Evolutionary conservation across 164 flowering plant species (phyloP).

Genomic region (Vitis riparia): DNA sequence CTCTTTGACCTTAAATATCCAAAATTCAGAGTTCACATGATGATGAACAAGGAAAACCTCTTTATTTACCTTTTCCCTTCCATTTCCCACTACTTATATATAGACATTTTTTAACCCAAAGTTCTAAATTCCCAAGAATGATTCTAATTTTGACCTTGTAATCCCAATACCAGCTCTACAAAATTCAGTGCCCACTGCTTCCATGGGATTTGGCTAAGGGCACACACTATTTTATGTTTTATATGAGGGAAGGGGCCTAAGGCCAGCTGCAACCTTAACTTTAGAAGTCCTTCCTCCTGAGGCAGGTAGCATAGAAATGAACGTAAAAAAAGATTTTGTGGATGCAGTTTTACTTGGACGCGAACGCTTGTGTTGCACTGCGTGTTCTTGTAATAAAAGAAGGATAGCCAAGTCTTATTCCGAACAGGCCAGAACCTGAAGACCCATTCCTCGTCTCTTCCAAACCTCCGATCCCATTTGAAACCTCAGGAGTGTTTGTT

Average conservation of each 20-base stretch:
- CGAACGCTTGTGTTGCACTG: conserved; percentile 30
- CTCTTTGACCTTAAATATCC: too few relatives aligned
- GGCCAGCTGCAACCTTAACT: too few relatives aligned
- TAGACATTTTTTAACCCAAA: not conserved
- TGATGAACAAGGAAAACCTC: too few relatives aligned
- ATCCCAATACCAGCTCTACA: conserved; percentile 17
- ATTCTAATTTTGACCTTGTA: not conserved
- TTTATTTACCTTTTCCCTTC: too few relatives aligned
- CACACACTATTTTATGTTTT: too few relatives aligned
- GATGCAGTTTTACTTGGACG: conserved; percentile 24
- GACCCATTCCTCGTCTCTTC: conserved; percentile 30
- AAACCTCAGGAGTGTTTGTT: conserved; percentile 20
- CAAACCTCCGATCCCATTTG: conserved; percentile 15
- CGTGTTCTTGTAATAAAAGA: conserved; percentile 43
- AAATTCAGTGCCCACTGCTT: conserved; percentile 14
- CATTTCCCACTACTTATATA: not conserved
- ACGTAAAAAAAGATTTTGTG: not conserved
- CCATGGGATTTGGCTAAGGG: too few relatives aligned
- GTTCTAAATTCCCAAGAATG: not conserved
- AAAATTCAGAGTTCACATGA: too few relatives aligned
- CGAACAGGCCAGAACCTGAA: conserved; percentile 33
- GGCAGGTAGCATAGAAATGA: not conserved
- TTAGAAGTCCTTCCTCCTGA: too few relatives aligned
- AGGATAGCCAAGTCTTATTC: conserved; percentile 28
- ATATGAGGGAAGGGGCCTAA: too few relatives aligned